A percentile compares a stretch with the other conserved stretches of the same genome.
phyloP scores from a whole-genome alignment of 352 stramenopile genomes.

The Phytophthora tentaculata region DNA sequence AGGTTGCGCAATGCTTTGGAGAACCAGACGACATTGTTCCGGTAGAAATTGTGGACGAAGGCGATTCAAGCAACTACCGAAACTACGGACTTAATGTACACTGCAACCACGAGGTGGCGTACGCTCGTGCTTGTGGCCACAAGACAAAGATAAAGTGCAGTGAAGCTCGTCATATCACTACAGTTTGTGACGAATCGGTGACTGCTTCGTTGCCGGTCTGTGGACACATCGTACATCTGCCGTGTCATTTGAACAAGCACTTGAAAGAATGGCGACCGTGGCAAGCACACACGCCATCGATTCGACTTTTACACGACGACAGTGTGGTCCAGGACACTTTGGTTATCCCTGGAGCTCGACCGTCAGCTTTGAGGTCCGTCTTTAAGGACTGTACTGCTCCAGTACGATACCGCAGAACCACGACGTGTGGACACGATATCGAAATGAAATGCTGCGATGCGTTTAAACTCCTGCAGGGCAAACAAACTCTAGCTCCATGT shows the following conservation, averaged over 20 bases:
- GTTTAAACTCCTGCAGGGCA: constrained; percentile 45
- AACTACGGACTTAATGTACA: constrained; percentile 53
- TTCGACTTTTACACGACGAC: constrained; percentile 40
- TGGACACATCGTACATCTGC: constrained; percentile 49
- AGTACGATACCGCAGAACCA: constrained; percentile 47
- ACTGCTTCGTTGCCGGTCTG: constrained; percentile 43
- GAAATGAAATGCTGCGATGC: constrained; percentile 60
- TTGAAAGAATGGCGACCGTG: constrained; percentile 62
- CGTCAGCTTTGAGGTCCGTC: constrained; percentile 29
- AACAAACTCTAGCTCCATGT: constrained; percentile 24
- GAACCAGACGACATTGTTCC: constrained; percentile 28
- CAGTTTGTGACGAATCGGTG: constrained; percentile 44
- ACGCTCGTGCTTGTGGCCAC: constrained; percentile 53
- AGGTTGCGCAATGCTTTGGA: constrained; percentile 9
- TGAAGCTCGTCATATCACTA: constrained; percentile 41
- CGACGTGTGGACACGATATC: constrained; percentile 61
- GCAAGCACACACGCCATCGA: constrained; percentile 18
- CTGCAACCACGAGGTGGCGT: constrained; percentile 43
- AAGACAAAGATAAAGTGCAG: constrained; percentile 53
- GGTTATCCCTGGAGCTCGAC: constrained; percentile 28
- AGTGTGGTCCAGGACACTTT: constrained; percentile 52
- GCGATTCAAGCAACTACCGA: constrained; percentile 37
- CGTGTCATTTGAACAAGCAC: constrained; percentile 39
- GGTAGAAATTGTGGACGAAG: constrained; percentile 43
- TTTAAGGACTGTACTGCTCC: constrained; percentile 46